Percentiles rank a stretch among this genome's conserved stretches.
phyloP scores from a whole-genome alignment of 192 early-diverging fungal species.

The Coemansia sp. region DNA sequence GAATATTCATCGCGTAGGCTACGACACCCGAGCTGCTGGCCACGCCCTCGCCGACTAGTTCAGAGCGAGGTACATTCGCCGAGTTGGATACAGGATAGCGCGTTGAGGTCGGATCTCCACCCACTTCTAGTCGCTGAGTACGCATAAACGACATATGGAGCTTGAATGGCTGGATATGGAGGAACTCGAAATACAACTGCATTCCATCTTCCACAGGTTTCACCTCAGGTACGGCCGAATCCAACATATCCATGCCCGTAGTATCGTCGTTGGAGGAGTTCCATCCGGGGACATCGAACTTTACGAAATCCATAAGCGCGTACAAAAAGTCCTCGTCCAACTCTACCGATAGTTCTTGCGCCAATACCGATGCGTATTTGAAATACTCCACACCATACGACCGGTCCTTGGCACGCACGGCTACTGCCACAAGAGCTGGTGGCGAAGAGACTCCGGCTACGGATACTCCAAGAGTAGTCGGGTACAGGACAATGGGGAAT shows the following conservation, averaged over 20 bases:
- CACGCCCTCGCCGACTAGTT: slow-evolving; percentile 32
- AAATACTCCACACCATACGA: slow-evolving; percentile 96
- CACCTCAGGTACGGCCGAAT: slow-evolving; percentile 70
- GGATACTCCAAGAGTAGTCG: slow-evolving; percentile 79
- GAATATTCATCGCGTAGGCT: slow-evolving; percentile 75
- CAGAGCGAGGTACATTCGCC: too few relatives aligned
- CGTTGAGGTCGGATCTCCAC: slow-evolving; percentile 26
- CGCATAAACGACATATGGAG: slow-evolving; percentile 96
- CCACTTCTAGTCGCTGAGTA: slow-evolving; percentile 57
- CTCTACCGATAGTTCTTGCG: slow-evolving; percentile 94
- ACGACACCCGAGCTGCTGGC: slow-evolving; percentile 37
- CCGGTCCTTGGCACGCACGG: slow-evolving; percentile 88
- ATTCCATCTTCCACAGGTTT: slow-evolving; percentile 66
- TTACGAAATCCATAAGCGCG: slow-evolving; percentile 83
- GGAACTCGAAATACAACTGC: slow-evolving; percentile 91
- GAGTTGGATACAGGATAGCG: too few relatives aligned
- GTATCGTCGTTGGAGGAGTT: not conserved
- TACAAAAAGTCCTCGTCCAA: slow-evolving; percentile 93
- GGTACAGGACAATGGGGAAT: slow-evolving; percentile 94
- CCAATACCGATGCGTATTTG: slow-evolving; percentile 88
- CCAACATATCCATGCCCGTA: slow-evolving; percentile 37
- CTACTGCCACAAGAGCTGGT: slow-evolving; percentile 71
- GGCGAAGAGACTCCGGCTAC: slow-evolving; percentile 46
- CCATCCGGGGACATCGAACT: slow-evolving; percentile 67
- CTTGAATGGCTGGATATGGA: slow-evolving; percentile 93